These are phyloP conservation scores for Neoboletus magnificus DNA, from an alignment of 768 basidiomycete genomes.

Conservation along the genomic window DNA sequence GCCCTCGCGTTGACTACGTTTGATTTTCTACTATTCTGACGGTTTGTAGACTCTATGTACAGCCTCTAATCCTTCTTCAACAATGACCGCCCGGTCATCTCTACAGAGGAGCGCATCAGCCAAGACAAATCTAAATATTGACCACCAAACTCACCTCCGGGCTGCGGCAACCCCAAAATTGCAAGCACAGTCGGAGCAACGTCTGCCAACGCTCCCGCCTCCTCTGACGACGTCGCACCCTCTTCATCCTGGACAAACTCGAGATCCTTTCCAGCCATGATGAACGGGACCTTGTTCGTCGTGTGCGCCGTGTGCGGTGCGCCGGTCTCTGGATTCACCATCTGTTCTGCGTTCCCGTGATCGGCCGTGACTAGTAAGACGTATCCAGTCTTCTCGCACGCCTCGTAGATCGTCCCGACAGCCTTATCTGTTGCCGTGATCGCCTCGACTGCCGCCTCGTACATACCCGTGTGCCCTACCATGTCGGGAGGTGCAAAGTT, in stretches of 20 bases:
- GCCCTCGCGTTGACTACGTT: too few relatives aligned
- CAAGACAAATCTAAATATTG: not conserved
- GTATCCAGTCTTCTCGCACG: slow-evolving; percentile 83
- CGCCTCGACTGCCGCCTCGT: slow-evolving; percentile 87
- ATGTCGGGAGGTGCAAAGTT: slow-evolving; percentile 98
- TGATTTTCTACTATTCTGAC: too few relatives aligned
- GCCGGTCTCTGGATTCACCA: slow-evolving; percentile 80
- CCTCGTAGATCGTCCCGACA: slow-evolving; percentile 82
- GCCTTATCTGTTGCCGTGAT: slow-evolving; percentile 87
- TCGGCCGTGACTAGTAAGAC: slow-evolving; percentile 87
- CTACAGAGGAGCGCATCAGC: slow-evolving; percentile 11
- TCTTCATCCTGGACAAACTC: slow-evolving; percentile 50
- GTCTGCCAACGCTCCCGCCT: slow-evolving; percentile 79
- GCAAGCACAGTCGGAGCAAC: slow-evolving; percentile 88
- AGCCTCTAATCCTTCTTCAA: slow-evolving; percentile 24
- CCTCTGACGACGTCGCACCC: slow-evolving; percentile 46
- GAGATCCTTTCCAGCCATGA: slow-evolving; percentile 68
- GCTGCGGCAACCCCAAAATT: slow-evolving; percentile 68
- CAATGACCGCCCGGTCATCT: slow-evolving; percentile 31
- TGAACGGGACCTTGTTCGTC: slow-evolving; percentile 85
- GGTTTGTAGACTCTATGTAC: slow-evolving; percentile 10
- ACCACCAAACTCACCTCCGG: slow-evolving; percentile 49
- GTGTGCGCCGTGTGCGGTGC: slow-evolving; percentile 92
- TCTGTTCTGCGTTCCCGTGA: slow-evolving; percentile 95
- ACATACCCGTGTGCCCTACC: slow-evolving; percentile 94